These are phyloP conservation scores for Nothophaeocryptopus gaeumannii DNA, from an alignment of 2,329 filamentous ascomycete genomes.

Conservation along the genomic window DNA sequence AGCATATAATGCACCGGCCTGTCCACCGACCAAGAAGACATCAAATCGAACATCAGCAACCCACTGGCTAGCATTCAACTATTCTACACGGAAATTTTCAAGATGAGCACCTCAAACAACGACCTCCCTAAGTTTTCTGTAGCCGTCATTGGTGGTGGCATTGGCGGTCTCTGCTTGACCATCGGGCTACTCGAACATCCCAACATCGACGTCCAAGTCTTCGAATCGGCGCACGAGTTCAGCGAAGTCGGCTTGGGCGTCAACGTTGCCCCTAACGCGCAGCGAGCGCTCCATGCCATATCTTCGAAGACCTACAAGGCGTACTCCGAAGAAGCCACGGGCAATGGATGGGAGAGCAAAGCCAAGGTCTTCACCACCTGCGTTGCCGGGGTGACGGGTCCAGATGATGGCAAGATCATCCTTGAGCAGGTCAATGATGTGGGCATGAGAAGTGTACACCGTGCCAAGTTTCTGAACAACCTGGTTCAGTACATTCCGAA, in stretches of 20 bases:
- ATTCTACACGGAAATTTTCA: too few species aligned
- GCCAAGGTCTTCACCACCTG: conserved; percentile 6
- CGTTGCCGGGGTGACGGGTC: conserved; percentile 2
- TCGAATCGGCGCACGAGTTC: conserved; percentile 48
- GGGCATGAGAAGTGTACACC: conserved; percentile 24
- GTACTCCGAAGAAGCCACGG: not conserved
- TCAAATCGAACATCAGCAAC: too few species aligned
- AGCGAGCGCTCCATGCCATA: conserved; percentile 52
- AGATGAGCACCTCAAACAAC: too few species aligned
- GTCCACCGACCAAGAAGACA: too few species aligned
- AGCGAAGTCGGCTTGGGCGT: conserved; percentile 12
- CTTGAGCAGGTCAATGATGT: conserved; percentile 4
- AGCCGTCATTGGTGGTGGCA: conserved; percentile 29
- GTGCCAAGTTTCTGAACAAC: conserved; percentile 42
- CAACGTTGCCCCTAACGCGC: conserved; percentile 53
- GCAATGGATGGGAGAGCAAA: not conserved
- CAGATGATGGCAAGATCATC: not conserved
- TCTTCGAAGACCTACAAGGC: conserved; percentile 41
- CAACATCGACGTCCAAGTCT: conserved; percentile 50
- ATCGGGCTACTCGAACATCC: conserved; percentile 50
- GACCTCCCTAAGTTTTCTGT: not conserved
- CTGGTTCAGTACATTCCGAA: conserved; percentile 41
- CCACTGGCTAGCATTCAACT: too few species aligned
- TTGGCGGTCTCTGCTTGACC: conserved; percentile 55
- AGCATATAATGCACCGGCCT: too few species aligned